Conservation (phyloP, 805 yeast species). For the Scheffersomyces spartinae region DNA sequence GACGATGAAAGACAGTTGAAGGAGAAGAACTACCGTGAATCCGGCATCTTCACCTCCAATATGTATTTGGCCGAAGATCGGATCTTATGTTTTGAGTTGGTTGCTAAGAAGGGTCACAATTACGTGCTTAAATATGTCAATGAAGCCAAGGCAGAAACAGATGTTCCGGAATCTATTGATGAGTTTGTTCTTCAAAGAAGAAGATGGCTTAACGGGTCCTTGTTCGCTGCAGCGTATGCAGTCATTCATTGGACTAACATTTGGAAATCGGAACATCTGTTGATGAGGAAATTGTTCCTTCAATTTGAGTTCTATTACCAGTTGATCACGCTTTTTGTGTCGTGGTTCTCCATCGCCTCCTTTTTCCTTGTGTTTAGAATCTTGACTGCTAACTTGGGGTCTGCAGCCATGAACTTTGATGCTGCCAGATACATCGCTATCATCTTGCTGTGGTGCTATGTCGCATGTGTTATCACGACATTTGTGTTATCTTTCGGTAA, state of each 20-base stretch:
- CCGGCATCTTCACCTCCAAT: constrained; percentile 82
- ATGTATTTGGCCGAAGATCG: constrained; percentile 98
- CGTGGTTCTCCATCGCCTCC: constrained; percentile 90
- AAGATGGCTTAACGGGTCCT: constrained; percentile 95
- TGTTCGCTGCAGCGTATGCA: constrained; percentile 88
- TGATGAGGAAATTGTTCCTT: constrained; percentile 55
- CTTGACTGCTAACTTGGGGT: constrained; percentile 68
- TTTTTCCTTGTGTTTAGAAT: constrained; percentile 86
- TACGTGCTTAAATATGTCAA: constrained; percentile 83
- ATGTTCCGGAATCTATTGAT: constrained; percentile 82
- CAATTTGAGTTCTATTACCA: constrained; percentile 77
- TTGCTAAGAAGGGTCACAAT: constrained; percentile 63
- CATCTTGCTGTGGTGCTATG: constrained; percentile 75
- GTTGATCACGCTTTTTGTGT: constrained; percentile 57
- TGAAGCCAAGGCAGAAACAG: constrained; percentile 85
- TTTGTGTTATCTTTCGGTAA: constrained; percentile 90
- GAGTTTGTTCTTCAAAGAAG: constrained; percentile 88
- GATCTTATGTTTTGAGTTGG: constrained; percentile 86
- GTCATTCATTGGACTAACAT: constrained; percentile 65
- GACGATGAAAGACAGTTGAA: constrained; percentile 29
- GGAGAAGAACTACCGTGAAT: constrained; percentile 26
- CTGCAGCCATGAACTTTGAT: constrained; percentile 44
- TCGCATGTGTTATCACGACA: constrained; percentile 69
- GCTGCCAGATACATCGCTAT: constrained; percentile 74
- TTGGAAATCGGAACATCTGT: constrained; percentile 69